Evolutionary conservation across 2,329 filamentous ascomycete genomes (phyloP), one percentile per base, ranked within the genome.

Genomic region (Lizonia empirigonia): DNA sequence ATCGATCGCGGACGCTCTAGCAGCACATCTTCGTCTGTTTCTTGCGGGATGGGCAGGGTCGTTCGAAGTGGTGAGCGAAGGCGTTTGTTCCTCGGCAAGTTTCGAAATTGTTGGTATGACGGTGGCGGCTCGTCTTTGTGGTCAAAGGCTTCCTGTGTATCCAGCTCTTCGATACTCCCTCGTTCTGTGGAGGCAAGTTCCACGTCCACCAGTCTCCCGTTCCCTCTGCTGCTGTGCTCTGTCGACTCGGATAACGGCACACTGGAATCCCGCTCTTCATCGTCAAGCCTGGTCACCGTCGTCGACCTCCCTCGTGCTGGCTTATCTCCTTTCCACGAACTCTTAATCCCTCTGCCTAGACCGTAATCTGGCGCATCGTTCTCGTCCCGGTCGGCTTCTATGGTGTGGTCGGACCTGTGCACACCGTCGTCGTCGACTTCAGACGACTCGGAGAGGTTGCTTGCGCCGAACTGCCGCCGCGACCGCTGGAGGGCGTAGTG

Each of bases 401-500:
- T 67, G 77, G 63, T 81, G 77, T 69, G 84, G 27, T 72, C 85
- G 10, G 69, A 70, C 19, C 55, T 56, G 33, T 63, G 60, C 9
- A 60, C 84, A n/a, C 76, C 82, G 44, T 88, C 87, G 33, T 88
- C 85, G 41, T 94, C 91, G 2, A 88, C 85, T 62, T 95, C 92
- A 2, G 88, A 87, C 56, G 91, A 96, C 60, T 96, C 91, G 29
- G 89, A 90, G 40, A 97, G 77, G 62, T 89, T 85, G 73, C 89
- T 91, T 12, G 87, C 86, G 12, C 91, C 90, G 68, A 97, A 93
- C 51, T 96, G 90, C 37, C 92, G 84, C 62, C 94, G 84, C 59
- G 93, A 97, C 62, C 88, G 84, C 73, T 97, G 92, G 50, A 99
- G 78, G 5, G 93, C 93, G 74, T 92, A 95, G 60, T 94, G 86